A percentile compares a stretch with the other conserved stretches of the same genome.
Conservation (phyloP, 2,329 filamentous ascomycete genomes). For the Chaetomiaceae sp. region DNA sequence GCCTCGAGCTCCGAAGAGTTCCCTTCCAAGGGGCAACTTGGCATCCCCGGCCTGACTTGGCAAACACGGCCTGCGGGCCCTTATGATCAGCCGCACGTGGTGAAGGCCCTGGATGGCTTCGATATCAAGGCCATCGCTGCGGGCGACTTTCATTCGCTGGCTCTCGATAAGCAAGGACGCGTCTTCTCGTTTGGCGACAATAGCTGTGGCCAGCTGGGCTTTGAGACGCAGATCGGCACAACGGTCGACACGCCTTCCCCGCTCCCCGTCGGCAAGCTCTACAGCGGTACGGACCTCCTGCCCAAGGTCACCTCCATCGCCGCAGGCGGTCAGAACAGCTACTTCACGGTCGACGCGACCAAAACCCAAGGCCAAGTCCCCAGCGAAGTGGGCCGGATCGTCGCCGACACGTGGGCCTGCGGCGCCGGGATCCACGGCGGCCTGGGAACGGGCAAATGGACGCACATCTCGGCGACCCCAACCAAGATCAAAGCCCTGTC, state of each 20-base stretch:
- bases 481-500: constrained; percentile 80
- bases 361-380: constrained; percentile 42
- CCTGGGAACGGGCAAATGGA: constrained; percentile 84
- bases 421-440: constrained; percentile 81
- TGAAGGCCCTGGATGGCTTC: constrained; percentile 66
- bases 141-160: constrained; percentile 82
- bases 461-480: constrained; percentile 73
- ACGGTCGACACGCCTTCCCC: constrained; percentile 66
- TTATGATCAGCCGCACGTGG: constrained; percentile 78
- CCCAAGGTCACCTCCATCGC: constrained; percentile 71
- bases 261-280: constrained; percentile 67
- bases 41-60: constrained; percentile 79
- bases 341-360: constrained; percentile 77
- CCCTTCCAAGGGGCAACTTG: constrained; percentile 80
- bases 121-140: constrained; percentile 71
- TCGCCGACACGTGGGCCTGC: constrained; percentile 79
- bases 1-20: constrained; percentile 74
- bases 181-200: constrained; percentile 92
- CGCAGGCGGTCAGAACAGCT: constrained; percentile 82
- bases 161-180: constrained; percentile 68
- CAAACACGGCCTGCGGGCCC: constrained; percentile 68
- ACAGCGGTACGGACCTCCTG: constrained; percentile 58
- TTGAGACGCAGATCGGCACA: constrained; percentile 61
- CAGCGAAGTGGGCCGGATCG: constrained; percentile 42
- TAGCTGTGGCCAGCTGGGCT: constrained; percentile 83